Percentiles rank a stretch among this genome's conserved stretches.
phyloP scores from a whole-genome alignment of 192 early-diverging fungal species.

The Linderina pennispora region DNA sequence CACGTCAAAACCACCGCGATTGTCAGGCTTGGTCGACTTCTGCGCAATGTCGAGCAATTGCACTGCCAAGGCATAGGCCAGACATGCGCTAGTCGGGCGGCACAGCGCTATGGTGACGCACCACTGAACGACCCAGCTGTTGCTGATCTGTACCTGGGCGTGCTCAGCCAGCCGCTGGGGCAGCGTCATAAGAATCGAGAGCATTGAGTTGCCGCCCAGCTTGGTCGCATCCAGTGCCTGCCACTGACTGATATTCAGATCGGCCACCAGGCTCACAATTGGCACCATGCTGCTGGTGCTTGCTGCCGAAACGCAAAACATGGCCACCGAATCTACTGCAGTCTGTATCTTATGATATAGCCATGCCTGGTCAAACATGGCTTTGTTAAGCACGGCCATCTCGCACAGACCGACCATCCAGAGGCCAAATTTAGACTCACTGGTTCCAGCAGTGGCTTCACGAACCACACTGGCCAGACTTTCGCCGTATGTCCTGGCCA shows the following conservation, averaged over 20 bases:
- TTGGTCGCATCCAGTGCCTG: no score
- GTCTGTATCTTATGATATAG: conserved; percentile 19
- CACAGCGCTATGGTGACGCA: conserved; percentile 28
- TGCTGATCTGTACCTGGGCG: background rate
- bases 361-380: no score
- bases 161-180: background rate
- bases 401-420: conserved; percentile 22
- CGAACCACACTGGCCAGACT: conserved; percentile 6
- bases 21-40: conserved; percentile 1
- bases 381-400: conserved; percentile 8
- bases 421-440: no score
- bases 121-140: background rate
- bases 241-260: conserved; percentile 13
- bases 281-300: no score
- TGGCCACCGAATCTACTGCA: conserved; percentile 5
- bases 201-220: no score
- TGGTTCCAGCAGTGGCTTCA: no score
- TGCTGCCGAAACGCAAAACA: conserved; percentile 5
- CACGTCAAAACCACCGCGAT: background rate
- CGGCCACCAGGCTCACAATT: background rate
- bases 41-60: conserved; percentile 15
- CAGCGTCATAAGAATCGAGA: no score
- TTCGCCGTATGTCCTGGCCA: conserved; percentile 6
- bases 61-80: conserved; percentile 15
- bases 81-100: conserved; percentile 9